Base-by-base conservation (phyloP, 2,329 filamentous ascomycete species). In the Aspergillus puulaauensis region DNA sequence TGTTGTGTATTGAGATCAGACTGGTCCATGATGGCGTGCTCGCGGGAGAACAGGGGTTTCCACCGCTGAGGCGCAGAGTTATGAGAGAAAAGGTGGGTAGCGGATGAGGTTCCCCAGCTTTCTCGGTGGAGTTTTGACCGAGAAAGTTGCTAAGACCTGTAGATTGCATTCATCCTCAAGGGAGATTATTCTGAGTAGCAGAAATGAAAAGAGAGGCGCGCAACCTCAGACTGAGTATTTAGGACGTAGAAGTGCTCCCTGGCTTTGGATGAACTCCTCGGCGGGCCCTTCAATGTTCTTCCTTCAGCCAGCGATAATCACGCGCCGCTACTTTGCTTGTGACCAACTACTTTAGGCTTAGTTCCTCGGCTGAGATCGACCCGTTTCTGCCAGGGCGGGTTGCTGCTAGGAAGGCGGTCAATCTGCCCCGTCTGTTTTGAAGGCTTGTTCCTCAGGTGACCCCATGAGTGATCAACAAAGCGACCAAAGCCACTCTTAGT, bases 1-100 rank as follows among this genome's bases (percentile, higher is more conserved):
- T 60, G 52, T 41, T 61, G 56, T 47, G 59, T 61, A 64, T 60
- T 63, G 66, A 66, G 65, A 63, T 70, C 70, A 61, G 61, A 63
- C 51, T 64, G 60, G 51, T 69, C 65, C 71, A 73, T 73, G 64
- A 72, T 73, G 68, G 66, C 69, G 71, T 72, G 70, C 63, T 71
- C 61, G 59, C 59, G 39, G 44, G 61, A 61, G 64, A 52, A 48
- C 59, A 60, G 55, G 54, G 24, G 55, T 23, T 56, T 46, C 52
- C 52, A 51, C 53, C 33, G 27, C 41, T 41, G 47, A 43, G 31
- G 49, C 52, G 49, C 47, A 56, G 43, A 24, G 19, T 58, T 43
- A 50, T 47, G 35, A 17, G 40, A 44, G 47, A 51, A 51, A 49
- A 31, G 56, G 56, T 61, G 50, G 56, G 55, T 57, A 47, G 44